Evolutionary conservation across 2,329 filamentous ascomycete species (phyloP), one percentile per base, ranked within the genome.

Genomic region (Fulvia fulva): DNA sequence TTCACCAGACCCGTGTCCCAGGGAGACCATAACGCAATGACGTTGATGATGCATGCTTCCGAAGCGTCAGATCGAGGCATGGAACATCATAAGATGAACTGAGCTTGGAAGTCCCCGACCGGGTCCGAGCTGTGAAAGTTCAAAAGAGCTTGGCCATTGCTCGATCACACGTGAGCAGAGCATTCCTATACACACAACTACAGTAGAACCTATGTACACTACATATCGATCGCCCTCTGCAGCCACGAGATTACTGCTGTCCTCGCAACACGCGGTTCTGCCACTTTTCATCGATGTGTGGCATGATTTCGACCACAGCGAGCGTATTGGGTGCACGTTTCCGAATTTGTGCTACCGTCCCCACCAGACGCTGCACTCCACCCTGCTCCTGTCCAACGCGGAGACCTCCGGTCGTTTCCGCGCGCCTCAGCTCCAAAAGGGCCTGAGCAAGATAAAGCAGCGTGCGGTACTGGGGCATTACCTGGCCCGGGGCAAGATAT

Each of bases 261-360:
- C 23, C 19, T 25, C 56, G 43, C 16, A 63, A 34, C 32, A 60
- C 19, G 41, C 51, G 44, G 34, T 55, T 61, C 61, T 73, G 70
- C 60, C 70, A 52, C 21, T 47, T 51, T 57, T 73, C 71, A 30
- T 66, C 56, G 3, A 73, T 62, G 22, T 58, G 57, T 0, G 78
- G 78, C 75, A 80, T 77, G 21, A 69, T 73, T 65, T 77, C 72
- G 57, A 80, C 74, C n/a, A 73, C 75, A 44, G 68, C 64, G 7
- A 77, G 51, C 6, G 77, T 78, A 58, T 59, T 66, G 2, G 78
- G 76, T 19, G 75, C 74, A 45, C 67, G 56, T 45, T 67, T 53
- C 34, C 70, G 68, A 16, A 80, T 64, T 22, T 72, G 57, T 41
- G 53, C 53, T 21, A 68, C 49, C 19, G 50, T 69, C 8, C 71